phyloP scores from a whole-genome alignment of 2,329 filamentous ascomycete species.

The Alternaria conjuncta region DNA sequence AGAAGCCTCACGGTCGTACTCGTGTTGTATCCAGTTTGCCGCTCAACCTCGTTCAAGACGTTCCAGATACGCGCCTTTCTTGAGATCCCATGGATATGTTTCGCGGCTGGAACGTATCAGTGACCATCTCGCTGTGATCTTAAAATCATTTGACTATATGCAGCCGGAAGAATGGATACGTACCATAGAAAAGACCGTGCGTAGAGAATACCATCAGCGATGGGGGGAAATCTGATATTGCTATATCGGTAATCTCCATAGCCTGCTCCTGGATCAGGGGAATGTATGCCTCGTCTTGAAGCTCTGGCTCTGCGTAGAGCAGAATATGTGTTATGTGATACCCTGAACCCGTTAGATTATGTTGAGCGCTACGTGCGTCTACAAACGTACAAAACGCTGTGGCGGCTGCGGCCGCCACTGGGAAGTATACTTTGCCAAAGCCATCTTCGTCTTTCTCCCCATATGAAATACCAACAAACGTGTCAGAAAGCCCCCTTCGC shows the following conservation, averaged over 20 bases:
- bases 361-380: neutral
- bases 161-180: neutral
- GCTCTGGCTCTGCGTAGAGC: slow-evolving; percentile 38
- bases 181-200: slow-evolving; percentile 43
- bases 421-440: slow-evolving; percentile 41
- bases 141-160: neutral
- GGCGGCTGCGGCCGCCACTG: slow-evolving; percentile 37
- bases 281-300: slow-evolving; percentile 34
- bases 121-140: neutral
- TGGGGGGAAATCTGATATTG: slow-evolving; percentile 43
- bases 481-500: slow-evolving; percentile 33
- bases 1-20: slow-evolving; percentile 34
- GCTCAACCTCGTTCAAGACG: slow-evolving; percentile 40
- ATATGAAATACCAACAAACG: slow-evolving; percentile 42
- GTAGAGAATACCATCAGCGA: slow-evolving; percentile 40
- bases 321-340: slow-evolving; percentile 42
- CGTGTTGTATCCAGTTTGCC: slow-evolving; percentile 41
- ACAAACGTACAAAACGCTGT: slow-evolving; percentile 32
- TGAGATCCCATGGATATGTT: slow-evolving; percentile 42
- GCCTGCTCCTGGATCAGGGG: slow-evolving; percentile 40
- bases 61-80: slow-evolving; percentile 44
- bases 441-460: slow-evolving; percentile 40
- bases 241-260: slow-evolving; percentile 37
- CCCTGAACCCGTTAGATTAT: slow-evolving; percentile 13
- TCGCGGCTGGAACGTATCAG: slow-evolving; percentile 30